phyloP scores from a whole-genome alignment of 208 protist species.

The Trypanosomatidae sp. region DNA sequence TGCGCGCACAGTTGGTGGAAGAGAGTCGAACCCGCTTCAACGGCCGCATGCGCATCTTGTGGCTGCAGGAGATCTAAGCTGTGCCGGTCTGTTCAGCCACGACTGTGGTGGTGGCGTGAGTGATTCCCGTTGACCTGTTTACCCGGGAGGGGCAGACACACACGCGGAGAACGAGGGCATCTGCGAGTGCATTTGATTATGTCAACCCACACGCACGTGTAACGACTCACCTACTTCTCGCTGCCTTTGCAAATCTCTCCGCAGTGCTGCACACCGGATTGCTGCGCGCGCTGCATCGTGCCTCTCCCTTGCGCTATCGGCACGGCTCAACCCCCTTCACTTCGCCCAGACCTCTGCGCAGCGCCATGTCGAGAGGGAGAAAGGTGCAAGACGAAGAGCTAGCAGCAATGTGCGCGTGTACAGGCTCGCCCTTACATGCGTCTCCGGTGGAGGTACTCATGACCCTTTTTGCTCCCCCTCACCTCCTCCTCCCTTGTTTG shows the following conservation, averaged over 20 bases:
- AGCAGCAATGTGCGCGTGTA: neutral
- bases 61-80: slow-evolving; percentile 77
- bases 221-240: neutral
- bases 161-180: too few relatives aligned
- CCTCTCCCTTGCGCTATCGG: neutral
- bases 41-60: slow-evolving; percentile 81
- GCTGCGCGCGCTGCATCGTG: neutral
- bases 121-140: neutral
- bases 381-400: neutral
- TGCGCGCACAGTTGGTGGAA: slow-evolving; percentile 71
- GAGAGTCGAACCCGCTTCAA: slow-evolving; percentile 73
- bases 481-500: neutral
- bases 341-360: neutral
- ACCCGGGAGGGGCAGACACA: neutral
- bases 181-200: neutral
- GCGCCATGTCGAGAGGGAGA: neutral
- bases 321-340: neutral
- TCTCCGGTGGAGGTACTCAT: neutral
- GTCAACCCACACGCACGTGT: neutral
- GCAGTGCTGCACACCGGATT: neutral
- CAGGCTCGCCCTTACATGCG: neutral
- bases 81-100: neutral
- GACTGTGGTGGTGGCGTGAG: neutral
- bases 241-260: neutral
- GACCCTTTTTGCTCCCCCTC: neutral